These are phyloP conservation scores for Nicotiana undulata DNA, from an alignment of 257 asterid species.

Conservation along the genomic window DNA sequence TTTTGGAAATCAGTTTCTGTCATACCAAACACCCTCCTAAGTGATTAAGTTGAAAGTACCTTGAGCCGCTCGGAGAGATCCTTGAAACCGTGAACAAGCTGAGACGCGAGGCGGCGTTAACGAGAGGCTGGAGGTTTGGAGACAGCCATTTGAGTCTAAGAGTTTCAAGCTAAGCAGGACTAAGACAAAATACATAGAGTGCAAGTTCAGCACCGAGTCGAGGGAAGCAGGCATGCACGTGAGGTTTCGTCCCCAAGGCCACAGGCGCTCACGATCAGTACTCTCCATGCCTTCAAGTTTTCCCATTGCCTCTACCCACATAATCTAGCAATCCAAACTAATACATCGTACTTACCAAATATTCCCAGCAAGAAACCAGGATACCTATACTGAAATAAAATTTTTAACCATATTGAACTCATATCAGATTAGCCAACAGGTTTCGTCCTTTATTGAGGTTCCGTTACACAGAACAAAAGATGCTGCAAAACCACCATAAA, in stretches of 20 bases:
- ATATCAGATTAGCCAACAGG: constrained; percentile 94
- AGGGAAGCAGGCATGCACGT: too few species aligned
- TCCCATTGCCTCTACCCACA: constrained; percentile 99
- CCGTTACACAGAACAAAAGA: constrained; percentile 80
- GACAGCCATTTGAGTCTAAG: too few species aligned
- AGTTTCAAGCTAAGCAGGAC: too few species aligned
- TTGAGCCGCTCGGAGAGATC: constrained; percentile 91
- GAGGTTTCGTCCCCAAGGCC: too few species aligned
- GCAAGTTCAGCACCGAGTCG: too few species aligned
- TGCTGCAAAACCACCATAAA: constrained; percentile 60
- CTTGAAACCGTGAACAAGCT: constrained; percentile 87
- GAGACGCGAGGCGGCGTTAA: too few species aligned
- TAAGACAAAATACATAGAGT: too few species aligned
- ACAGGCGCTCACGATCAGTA: too few species aligned
- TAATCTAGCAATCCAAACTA: constrained; percentile 61
- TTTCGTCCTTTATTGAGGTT: constrained; percentile 69
- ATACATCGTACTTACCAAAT: constrained; percentile 25
- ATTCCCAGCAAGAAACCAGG: neutral
- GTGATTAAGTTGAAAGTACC: constrained; percentile 33
- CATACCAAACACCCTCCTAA: neutral
- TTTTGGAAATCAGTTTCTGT: neutral
- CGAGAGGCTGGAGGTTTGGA: too few species aligned
- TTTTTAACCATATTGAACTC: constrained; percentile 16
- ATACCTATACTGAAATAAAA: neutral
- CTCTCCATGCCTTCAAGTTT: constrained; percentile 98